Conservation (phyloP, 352 stramenopile species). For the Phytopythium cucurbitacearum region DNA sequence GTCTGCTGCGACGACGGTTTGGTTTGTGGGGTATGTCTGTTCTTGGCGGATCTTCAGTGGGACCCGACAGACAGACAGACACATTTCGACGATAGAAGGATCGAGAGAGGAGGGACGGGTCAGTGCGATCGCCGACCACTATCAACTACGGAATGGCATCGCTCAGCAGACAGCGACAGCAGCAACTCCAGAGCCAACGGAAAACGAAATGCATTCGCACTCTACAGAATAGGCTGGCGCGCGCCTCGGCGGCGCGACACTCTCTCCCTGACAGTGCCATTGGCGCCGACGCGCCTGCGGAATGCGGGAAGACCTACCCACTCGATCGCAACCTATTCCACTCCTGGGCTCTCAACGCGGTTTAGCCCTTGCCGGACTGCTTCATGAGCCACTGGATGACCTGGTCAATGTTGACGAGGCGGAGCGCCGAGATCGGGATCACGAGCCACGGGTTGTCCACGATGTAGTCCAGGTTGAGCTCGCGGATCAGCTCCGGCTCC, state of each 20-base stretch:
- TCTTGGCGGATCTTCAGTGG: not conserved
- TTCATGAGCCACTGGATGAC: constrained; percentile 97
- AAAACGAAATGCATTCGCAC: constrained; percentile 12
- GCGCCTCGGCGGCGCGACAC: too few species aligned
- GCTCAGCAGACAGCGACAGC: too few species aligned
- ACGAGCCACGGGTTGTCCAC: constrained; percentile 98
- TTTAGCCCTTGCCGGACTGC: constrained; percentile 89
- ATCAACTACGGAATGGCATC: too few species aligned
- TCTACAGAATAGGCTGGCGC: constrained; percentile 20
- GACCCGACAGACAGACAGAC: not conserved
- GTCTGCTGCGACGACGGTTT: constrained; percentile 1
- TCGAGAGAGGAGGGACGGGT: too few species aligned
- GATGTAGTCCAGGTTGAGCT: constrained; percentile 98
- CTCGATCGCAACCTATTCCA: too few species aligned
- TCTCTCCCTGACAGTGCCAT: too few species aligned
- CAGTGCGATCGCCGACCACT: too few species aligned
- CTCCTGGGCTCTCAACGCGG: not conserved
- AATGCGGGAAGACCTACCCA: too few species aligned
- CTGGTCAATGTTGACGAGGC: constrained; percentile 96
- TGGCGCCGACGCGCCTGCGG: too few species aligned
- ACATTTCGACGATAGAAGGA: too few species aligned
- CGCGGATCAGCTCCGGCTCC: constrained; percentile 88
- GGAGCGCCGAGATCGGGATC: constrained; percentile 96
- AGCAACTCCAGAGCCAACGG: not conserved
- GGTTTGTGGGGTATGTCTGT: not conserved